Evolutionary conservation across 495 filamentous ascomycete species (phyloP).

Genomic region (Astrothelium subdiscretum): DNA sequence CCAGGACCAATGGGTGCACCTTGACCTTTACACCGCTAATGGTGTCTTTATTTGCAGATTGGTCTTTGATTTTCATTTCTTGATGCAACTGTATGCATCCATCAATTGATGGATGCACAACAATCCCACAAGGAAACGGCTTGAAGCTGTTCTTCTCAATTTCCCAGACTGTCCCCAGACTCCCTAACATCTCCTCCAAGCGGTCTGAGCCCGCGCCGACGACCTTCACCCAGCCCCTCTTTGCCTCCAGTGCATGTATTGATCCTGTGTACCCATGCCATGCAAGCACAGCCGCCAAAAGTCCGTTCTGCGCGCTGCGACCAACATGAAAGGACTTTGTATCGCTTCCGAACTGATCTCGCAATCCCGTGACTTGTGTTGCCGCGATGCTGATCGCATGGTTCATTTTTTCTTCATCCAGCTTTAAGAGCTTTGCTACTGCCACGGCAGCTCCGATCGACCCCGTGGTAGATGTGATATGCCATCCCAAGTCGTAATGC

Average conservation of each 20-base stretch:
- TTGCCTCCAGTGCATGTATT: slow-evolving; percentile 37
- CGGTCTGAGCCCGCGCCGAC: slow-evolving; percentile 30
- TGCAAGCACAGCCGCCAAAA: slow-evolving; percentile 40
- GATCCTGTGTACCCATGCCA: slow-evolving; percentile 38
- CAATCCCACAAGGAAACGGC: slow-evolving; percentile 46
- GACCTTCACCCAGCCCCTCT: slow-evolving; percentile 43
- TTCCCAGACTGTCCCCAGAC: slow-evolving; percentile 35
- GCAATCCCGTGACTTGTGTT: slow-evolving; percentile 40
- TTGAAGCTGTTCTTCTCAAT: slow-evolving; percentile 43
- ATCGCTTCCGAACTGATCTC: slow-evolving; percentile 44
- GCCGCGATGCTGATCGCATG: slow-evolving; percentile 43
- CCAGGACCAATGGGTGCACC: slow-evolving; percentile 42
- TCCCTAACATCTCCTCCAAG: slow-evolving; percentile 25
- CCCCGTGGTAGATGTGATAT: slow-evolving; percentile 43
- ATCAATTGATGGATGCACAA: slow-evolving; percentile 45
- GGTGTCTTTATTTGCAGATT: slow-evolving; percentile 12
- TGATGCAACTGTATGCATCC: slow-evolving; percentile 35
- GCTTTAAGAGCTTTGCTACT: slow-evolving; percentile 34
- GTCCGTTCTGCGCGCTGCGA: slow-evolving; percentile 39
- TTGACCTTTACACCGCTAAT: slow-evolving; percentile 25
- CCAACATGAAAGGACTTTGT: slow-evolving; percentile 45
- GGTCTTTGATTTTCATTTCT: slow-evolving; percentile 23
- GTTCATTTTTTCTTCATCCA: slow-evolving; percentile 29
- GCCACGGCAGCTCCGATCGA: slow-evolving; percentile 41
- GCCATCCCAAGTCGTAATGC: slow-evolving; percentile 46